Base-by-base conservation (phyloP, 148 eudicot species). In the Heliamphora exappendiculata region DNA sequence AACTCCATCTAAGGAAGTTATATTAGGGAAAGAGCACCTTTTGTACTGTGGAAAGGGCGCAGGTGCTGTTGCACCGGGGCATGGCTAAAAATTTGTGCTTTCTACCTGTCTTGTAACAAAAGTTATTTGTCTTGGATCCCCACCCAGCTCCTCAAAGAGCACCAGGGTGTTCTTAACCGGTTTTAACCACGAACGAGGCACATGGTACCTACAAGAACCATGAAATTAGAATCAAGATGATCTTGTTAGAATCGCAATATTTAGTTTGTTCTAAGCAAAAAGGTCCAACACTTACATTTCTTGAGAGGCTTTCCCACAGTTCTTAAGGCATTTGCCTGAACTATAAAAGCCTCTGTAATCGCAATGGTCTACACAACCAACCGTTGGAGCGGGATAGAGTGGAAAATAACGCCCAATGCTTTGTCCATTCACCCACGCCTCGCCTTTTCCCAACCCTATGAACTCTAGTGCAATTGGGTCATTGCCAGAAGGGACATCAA, bases 341-440 rank as follows among this genome's bases (percentile, higher is more conserved):
- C 36, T 49, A 49, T 88, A 95, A 67, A 80, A 0, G 49, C 99
- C 99, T 80, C 81, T 85, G 81, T 87, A 95, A 73, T 91, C 82
- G 75, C 99, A 95, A 4, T 82, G 73, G 44, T 83, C 72, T 22
- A 86, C 68, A 76, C 98, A 93, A 70, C 93, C 93, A 59, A 44
- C 75, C 42, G 49, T 88, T 72, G 84, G 70, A 24, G 98, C 81
- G 7, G 29, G 83, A 42, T 84, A 75, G 57, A 84, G 73, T 63
- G 98, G 98, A 97, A 97, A 95, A 75, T 88, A 91, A 67, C 99
- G 99, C 34, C 99, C 99, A 17, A 95, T 93, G 82, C 94, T 90
- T 78, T 93, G 88, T 69, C 98, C 99, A 47, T 95, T 95, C 72
- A 95, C 89, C 99, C 99, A 95, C 31, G 99, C 98, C 77, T 93